A percentile compares a stretch with the other conserved stretches of the same genome.
Conservation (phyloP, 352 stramenopile genomes). For the Phytophthora hibernalis region DNA sequence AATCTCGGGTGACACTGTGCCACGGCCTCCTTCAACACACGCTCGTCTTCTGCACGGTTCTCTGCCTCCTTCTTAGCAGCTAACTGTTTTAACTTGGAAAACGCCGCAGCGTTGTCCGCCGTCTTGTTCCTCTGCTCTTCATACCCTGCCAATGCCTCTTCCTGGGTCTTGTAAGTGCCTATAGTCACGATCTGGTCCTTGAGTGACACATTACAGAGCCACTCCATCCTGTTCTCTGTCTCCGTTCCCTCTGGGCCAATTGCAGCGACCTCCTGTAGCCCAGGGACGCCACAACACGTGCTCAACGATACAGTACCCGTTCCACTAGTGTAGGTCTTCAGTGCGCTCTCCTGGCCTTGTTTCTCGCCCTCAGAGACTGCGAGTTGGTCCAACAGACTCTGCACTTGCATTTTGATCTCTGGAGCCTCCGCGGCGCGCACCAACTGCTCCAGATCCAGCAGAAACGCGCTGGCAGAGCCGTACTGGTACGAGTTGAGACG, state of each 20-base stretch:
- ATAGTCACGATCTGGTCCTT: slow-evolving; percentile 50
- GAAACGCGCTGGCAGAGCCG: slow-evolving; percentile 55
- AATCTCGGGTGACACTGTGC: slow-evolving; percentile 54
- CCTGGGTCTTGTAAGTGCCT: slow-evolving; percentile 38
- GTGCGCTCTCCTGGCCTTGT: slow-evolving; percentile 14
- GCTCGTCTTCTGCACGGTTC: slow-evolving; percentile 40
- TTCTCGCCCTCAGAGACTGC: slow-evolving; percentile 22
- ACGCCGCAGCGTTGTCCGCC: slow-evolving; percentile 27
- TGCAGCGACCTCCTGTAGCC: slow-evolving; percentile 44
- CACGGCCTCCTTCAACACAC: slow-evolving; percentile 49
- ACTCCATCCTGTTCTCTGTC: slow-evolving; percentile 28
- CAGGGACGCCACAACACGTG: slow-evolving; percentile 38
- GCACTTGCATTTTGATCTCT: slow-evolving; percentile 19
- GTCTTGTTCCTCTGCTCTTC: slow-evolving; percentile 44
- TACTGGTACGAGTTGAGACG: slow-evolving; percentile 76
- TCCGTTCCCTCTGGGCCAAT: neutral
- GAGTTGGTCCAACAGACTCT: slow-evolving; percentile 16
- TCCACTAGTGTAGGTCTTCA: slow-evolving; percentile 28
- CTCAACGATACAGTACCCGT: slow-evolving; percentile 42
- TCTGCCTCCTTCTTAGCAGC: slow-evolving; percentile 21
- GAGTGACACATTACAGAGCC: slow-evolving; percentile 65
- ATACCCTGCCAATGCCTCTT: slow-evolving; percentile 57
- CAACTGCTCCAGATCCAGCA: slow-evolving; percentile 58
- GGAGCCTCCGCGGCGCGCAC: slow-evolving; percentile 27
- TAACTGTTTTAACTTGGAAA: slow-evolving; percentile 39